Evolutionary conservation across 495 filamentous ascomycete species (phyloP).

Genomic region (Aspergillus indologenus): DNA sequence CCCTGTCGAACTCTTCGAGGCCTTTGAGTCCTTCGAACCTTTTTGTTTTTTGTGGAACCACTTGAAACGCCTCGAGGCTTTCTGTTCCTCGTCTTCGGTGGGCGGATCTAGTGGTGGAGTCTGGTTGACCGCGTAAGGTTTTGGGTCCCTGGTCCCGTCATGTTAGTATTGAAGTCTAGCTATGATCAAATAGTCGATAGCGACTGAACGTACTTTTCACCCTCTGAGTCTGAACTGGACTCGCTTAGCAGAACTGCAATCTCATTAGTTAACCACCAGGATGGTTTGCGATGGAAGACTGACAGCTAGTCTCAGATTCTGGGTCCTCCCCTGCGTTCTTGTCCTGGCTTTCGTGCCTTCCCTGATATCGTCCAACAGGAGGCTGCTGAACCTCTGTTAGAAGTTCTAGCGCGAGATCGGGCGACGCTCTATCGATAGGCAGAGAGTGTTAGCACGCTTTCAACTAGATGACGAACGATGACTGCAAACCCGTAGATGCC

Average conservation of each 20-base stretch:
- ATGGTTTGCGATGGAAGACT: neutral
- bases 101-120: neutral
- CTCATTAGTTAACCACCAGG: neutral
- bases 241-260: neutral
- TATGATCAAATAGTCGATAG: neutral
- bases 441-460: neutral
- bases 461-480: neutral
- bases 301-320: neutral
- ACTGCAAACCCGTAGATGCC: conserved; percentile 12
- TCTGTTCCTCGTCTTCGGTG: neutral
- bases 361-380: neutral
- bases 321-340: neutral
- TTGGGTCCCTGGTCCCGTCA: too few species aligned
- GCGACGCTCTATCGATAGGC: neutral
- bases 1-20: neutral
- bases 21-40: neutral
- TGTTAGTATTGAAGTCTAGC: neutral
- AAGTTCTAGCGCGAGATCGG: neutral
- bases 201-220: neutral
- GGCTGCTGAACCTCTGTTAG: neutral
- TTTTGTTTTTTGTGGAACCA: neutral
- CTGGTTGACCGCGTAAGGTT: neutral
- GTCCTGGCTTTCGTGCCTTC: neutral
- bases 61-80: neutral
- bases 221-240: neutral